Evolutionary conservation across 2,329 filamentous ascomycete genomes (phyloP).

Genomic region (Cladosporium sp.): DNA sequence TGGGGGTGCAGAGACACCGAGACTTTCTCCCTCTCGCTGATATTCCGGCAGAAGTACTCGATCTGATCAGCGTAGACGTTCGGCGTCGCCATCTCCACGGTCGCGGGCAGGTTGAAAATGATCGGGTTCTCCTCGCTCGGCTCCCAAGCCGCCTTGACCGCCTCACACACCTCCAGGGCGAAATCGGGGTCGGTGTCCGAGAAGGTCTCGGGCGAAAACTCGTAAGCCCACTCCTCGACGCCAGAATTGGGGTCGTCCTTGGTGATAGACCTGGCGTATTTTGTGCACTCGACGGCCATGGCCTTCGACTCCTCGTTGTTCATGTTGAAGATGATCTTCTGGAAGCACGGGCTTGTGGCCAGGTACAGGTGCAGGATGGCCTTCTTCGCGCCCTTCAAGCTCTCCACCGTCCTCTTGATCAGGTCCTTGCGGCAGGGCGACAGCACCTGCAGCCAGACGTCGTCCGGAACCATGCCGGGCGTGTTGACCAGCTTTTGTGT

Average conservation of each 20-base stretch:
- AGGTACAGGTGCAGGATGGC: conserved; percentile 94
- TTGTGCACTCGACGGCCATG: conserved; percentile 77
- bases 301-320: conserved; percentile 73
- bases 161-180: conserved; percentile 76
- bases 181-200: conserved; percentile 85
- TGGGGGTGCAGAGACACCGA: conserved; percentile 88
- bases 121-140: conserved; percentile 73
- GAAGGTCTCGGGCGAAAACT: conserved; percentile 83
- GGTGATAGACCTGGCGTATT: conserved; percentile 80
- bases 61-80: conserved; percentile 96
- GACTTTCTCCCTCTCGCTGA: conserved; percentile 78
- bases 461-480: conserved; percentile 73
- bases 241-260: conserved; percentile 61
- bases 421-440: conserved; percentile 88
- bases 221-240: conserved; percentile 66
- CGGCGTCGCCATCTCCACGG: conserved; percentile 88
- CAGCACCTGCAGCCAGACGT: conserved; percentile 87
- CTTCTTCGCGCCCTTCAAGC: conserved; percentile 82
- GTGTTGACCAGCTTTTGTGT: conserved; percentile 81
- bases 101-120: conserved; percentile 95
- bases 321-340: conserved; percentile 83
- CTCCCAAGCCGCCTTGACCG: conserved; percentile 89
- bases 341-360: conserved; percentile 93
- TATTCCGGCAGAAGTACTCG: conserved; percentile 86
- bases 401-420: conserved; percentile 82